phyloP scores from a whole-genome alignment of 108 stramenopile species.

The Nannochloropsis salina region DNA sequence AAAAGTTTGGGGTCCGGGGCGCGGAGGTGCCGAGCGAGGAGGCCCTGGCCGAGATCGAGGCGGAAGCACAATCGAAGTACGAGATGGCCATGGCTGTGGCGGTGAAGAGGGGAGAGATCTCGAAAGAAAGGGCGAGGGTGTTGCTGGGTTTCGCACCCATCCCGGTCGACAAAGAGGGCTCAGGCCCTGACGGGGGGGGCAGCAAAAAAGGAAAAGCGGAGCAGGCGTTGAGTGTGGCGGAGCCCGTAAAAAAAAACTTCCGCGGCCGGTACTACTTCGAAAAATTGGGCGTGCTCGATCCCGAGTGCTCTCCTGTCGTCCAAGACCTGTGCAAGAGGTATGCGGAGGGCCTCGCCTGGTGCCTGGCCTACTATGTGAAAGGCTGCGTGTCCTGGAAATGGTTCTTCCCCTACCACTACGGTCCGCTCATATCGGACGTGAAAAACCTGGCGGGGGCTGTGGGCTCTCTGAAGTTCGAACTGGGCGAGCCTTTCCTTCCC shows the following conservation, averaged over 20 bases:
- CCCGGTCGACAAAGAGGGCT: neutral
- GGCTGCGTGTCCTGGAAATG: slow-evolving; percentile 91
- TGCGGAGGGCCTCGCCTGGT: slow-evolving; percentile 87
- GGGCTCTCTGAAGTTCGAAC: slow-evolving; percentile 35
- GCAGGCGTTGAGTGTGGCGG: neutral
- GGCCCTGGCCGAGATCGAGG: slow-evolving; percentile 66
- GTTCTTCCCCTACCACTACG: slow-evolving; percentile 94
- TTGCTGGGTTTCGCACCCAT: neutral
- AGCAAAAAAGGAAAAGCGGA: neutral
- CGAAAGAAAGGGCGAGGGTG: neutral
- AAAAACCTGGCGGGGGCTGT: neutral
- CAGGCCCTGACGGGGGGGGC: neutral
- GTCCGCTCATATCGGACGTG: slow-evolving; percentile 83
- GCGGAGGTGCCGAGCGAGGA: slow-evolving; percentile 65
- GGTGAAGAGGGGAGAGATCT: slow-evolving; percentile 17
- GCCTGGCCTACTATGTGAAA: slow-evolving; percentile 87
- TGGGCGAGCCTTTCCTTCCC: slow-evolving; percentile 47
- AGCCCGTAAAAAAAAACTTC: neutral
- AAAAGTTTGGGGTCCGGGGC: slow-evolving; percentile 62
- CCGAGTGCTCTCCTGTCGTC: slow-evolving; percentile 65
- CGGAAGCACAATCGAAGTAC: slow-evolving; percentile 61
- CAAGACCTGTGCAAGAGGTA: slow-evolving; percentile 61
- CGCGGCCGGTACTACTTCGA: slow-evolving; percentile 80
- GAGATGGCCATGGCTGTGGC: slow-evolving; percentile 48
- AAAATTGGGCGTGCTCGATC: slow-evolving; percentile 76